Evolutionary conservation across 257 asterid genomes (phyloP).

Genomic region (Lavandula angustifolia): DNA sequence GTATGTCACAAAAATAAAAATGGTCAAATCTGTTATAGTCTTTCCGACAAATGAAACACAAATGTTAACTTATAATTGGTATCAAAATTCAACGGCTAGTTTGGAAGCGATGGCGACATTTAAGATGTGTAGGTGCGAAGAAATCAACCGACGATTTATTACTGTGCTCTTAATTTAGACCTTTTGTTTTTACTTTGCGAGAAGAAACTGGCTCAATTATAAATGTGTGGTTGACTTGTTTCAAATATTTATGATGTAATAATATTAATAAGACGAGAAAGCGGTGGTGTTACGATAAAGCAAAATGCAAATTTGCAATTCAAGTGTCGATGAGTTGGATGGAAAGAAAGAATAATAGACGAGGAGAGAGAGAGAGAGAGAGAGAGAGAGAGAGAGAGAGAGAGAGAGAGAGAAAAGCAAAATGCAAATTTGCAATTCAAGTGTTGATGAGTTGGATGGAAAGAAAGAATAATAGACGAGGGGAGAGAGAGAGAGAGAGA

Average conservation of each 20-base stretch:
- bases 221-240: too few species aligned
- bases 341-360: background rate
- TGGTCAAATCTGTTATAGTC: background rate
- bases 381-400: constrained; percentile 1
- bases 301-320: background rate
- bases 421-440: background rate
- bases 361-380: background rate
- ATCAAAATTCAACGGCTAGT: background rate
- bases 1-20: background rate
- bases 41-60: background rate
- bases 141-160: too few species aligned
- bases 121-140: too few species aligned
- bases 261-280: too few species aligned
- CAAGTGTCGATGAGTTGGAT: background rate
- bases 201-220: too few species aligned
- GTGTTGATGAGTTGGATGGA: background rate
- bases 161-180: too few species aligned
- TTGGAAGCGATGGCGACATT: background rate
- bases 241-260: too few species aligned
- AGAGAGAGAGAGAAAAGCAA: too few species aligned
- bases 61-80: background rate
- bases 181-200: too few species aligned
- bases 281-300: background rate
- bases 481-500: background rate
- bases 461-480: too few species aligned